phyloP scores from a whole-genome alignment of 1,139 yeast genomes.

The Pichia sp. region DNA sequence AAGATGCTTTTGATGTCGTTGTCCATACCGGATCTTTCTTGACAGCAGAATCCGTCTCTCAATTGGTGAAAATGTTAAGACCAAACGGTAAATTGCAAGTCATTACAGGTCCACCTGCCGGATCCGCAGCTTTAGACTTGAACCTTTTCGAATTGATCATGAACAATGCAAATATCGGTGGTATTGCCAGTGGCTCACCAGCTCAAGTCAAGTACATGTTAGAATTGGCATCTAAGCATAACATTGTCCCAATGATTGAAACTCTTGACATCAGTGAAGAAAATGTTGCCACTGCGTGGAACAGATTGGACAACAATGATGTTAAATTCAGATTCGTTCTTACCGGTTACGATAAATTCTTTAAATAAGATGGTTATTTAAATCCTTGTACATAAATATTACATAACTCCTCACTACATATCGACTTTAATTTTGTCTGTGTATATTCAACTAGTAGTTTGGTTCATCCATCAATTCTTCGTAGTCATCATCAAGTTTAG shows the following conservation, averaged over 20 bases:
- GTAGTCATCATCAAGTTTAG: too few species aligned
- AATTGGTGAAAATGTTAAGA: slow-evolving; percentile 36
- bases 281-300: slow-evolving; percentile 46
- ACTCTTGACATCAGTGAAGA: slow-evolving; percentile 47
- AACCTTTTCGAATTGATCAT: slow-evolving; percentile 29
- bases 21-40: slow-evolving; percentile 46
- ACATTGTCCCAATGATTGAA: slow-evolving; percentile 56
- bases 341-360: slow-evolving; percentile 45
- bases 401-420: neutral
- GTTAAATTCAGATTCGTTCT: slow-evolving; percentile 62
- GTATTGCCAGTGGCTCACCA: slow-evolving; percentile 41
- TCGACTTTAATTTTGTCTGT: too few species aligned
- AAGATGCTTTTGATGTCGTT: slow-evolving; percentile 43
- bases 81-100: slow-evolving; percentile 42
- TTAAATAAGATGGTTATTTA: slow-evolving; percentile 1
- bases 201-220: slow-evolving; percentile 52
- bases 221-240: slow-evolving; percentile 48
- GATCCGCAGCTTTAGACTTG: slow-evolving; percentile 29
- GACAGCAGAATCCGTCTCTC: slow-evolving; percentile 35
- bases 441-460: too few species aligned
- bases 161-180: slow-evolving; percentile 36
- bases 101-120: slow-evolving; percentile 42
- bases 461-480: too few species aligned
- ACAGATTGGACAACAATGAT: slow-evolving; percentile 50
- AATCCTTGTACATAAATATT: neutral